Percentiles rank a stretch among this genome's conserved stretches.
phyloP scores from a whole-genome alignment of 257 asterid genomes.

The Cinchona pubescens region DNA sequence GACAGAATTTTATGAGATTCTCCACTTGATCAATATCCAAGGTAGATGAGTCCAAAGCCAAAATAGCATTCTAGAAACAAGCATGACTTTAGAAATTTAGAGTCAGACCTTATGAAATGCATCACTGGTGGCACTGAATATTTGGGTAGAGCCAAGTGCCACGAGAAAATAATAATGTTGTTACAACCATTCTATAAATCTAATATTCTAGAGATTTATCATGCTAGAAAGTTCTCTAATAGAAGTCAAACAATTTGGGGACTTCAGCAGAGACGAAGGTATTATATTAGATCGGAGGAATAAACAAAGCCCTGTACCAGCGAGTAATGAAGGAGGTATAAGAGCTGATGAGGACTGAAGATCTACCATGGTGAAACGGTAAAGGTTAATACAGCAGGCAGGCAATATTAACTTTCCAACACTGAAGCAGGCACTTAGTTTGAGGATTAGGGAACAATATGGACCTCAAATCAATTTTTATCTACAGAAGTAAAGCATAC shows the following conservation, averaged over 20 bases:
- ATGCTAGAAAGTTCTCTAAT: background rate
- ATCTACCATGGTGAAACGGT: background rate
- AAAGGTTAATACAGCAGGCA: background rate
- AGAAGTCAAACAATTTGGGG: too few species aligned
- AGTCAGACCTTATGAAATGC: background rate
- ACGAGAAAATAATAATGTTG: background rate
- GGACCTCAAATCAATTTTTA: background rate
- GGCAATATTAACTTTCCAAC: background rate
- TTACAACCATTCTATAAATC: background rate
- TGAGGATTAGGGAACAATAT: background rate
- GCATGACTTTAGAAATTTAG: conserved; percentile 5
- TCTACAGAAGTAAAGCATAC: background rate
- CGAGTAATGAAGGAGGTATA: background rate
- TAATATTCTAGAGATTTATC: background rate
- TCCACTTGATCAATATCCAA: conserved; percentile 99
- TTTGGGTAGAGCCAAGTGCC: background rate
- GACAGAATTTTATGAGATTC: conserved; percentile 94
- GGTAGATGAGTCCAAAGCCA: conserved; percentile 85
- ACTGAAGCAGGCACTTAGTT: background rate
- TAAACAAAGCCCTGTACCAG: background rate
- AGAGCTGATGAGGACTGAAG: background rate
- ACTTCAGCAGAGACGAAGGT: background rate
- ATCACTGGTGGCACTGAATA: background rate
- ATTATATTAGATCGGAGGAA: too few species aligned
- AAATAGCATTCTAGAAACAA: conserved; percentile 65